Evolutionary conservation across 2,329 filamentous ascomycete species (phyloP).

Genomic region (Beauveria caledonica): DNA sequence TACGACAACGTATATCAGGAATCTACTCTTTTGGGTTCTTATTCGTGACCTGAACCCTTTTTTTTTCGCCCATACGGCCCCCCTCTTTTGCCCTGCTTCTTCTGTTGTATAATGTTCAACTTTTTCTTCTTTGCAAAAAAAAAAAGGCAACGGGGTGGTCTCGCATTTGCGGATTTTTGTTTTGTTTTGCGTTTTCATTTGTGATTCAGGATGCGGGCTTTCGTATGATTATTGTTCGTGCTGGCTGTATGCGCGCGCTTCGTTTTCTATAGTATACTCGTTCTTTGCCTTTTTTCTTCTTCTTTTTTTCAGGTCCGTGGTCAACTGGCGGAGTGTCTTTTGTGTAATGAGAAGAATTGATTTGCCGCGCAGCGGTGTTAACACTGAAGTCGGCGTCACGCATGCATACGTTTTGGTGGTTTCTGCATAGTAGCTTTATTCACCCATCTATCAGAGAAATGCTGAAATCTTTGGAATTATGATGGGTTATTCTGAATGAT

Average conservation of each 20-base stretch:
- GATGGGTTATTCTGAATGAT: neutral
- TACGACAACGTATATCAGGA: too few relatives aligned
- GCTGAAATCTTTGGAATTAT: neutral
- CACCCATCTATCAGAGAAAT: too few relatives aligned
- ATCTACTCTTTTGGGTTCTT: neutral
- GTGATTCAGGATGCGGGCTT: neutral
- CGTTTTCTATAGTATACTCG: neutral
- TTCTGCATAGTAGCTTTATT: neutral
- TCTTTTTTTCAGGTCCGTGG: neutral
- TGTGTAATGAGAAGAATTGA: neutral
- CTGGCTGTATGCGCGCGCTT: neutral
- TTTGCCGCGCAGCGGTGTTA: neutral
- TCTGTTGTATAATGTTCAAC: conserved; percentile 11
- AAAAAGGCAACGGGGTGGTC: neutral
- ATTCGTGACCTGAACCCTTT: too few relatives aligned
- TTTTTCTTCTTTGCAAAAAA: neutral
- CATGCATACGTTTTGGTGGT: neutral
- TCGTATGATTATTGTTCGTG: neutral
- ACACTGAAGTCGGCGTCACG: neutral
- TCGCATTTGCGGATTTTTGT: neutral
- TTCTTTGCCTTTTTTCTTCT: neutral
- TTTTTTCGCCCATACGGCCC: too few relatives aligned
- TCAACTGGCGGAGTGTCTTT: neutral
- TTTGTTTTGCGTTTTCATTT: neutral
- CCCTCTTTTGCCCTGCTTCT: neutral